These are phyloP conservation scores for Vararia minispora DNA, from an alignment of 768 basidiomycete species.

Conservation along the genomic window DNA sequence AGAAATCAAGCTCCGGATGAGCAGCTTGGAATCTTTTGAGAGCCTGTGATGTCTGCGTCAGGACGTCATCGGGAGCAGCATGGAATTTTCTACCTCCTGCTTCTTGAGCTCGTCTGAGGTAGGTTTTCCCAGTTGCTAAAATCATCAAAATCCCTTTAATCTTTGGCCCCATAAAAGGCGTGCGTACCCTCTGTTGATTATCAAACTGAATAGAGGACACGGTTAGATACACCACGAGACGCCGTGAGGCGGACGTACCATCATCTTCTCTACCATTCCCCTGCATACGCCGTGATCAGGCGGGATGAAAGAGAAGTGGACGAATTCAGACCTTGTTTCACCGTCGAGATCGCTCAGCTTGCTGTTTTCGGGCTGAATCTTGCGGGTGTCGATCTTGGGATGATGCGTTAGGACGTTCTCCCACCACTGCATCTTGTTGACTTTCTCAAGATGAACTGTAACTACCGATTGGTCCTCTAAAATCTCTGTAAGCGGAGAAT, in stretches of 20 bases:
- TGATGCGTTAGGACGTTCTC: slow-evolving; percentile 91
- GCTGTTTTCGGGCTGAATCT: slow-evolving; percentile 92
- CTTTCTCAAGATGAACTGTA: slow-evolving; percentile 73
- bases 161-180: background rate
- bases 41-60: slow-evolving; percentile 32
- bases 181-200: slow-evolving; percentile 58
- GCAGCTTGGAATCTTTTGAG: slow-evolving; percentile 81
- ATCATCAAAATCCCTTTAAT: slow-evolving; percentile 3
- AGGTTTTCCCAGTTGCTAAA: slow-evolving; percentile 88
- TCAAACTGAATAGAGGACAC: slow-evolving; percentile 40
- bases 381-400: slow-evolving; percentile 92
- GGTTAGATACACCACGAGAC: background rate
- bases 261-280: slow-evolving; percentile 99
- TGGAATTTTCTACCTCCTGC: slow-evolving; percentile 49
- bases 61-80: background rate
- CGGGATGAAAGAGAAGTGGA: background rate
- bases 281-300: slow-evolving; percentile 29
- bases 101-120: slow-evolving; percentile 93
- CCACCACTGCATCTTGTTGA: slow-evolving; percentile 93
- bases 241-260: slow-evolving; percentile 49
- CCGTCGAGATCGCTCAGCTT: slow-evolving; percentile 94
- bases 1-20: slow-evolving; percentile 93
- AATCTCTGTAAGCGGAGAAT: slow-evolving; percentile 1
- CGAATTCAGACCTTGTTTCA: slow-evolving; percentile 62
- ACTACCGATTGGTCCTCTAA: slow-evolving; percentile 71